These are phyloP conservation scores for Sarcomyxa edulis DNA, from an alignment of 768 basidiomycete species.

Conservation along the genomic window DNA sequence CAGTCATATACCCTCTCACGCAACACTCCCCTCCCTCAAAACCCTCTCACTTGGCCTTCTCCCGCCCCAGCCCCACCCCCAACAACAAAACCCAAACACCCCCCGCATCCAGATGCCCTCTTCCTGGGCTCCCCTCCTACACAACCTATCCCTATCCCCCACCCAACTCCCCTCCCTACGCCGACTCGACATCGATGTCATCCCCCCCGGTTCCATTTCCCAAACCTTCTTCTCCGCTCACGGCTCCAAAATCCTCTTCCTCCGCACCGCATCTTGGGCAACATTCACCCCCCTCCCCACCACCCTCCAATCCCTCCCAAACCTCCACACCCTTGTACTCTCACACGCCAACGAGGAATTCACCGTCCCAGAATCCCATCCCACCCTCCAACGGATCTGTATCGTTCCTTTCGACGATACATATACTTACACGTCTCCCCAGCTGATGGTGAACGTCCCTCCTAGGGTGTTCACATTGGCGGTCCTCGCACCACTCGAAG, in stretches of 20 bases:
- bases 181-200: conserved; percentile 39
- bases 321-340: conserved; percentile 36
- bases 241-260: conserved; percentile 33
- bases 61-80: conserved; percentile 15
- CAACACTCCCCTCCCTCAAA: conserved; percentile 21
- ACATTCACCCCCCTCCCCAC: conserved; percentile 23
- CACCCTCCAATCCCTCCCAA: conserved; percentile 32
- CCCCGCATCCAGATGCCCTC: too few relatives aligned
- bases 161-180: conserved; percentile 32
- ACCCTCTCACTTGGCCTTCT: conserved; percentile 37
- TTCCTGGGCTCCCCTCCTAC: conserved; percentile 35
- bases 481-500: conserved; percentile 35
- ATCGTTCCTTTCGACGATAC: conserved; percentile 37
- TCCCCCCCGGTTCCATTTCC: conserved; percentile 25
- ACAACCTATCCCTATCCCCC: conserved; percentile 25
- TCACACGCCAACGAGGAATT: conserved; percentile 20
- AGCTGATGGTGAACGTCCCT: conserved; percentile 33
- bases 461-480: conserved; percentile 29
- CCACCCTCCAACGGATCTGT: conserved; percentile 34
- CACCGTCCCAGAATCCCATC: conserved; percentile 29
- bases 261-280: conserved; percentile 30
- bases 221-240: conserved; percentile 37
- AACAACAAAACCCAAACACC: too few relatives aligned
- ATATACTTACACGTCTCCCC: too few relatives aligned
- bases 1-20: too few relatives aligned